Percentiles rank a stretch among this genome's conserved stretches.
These are phyloP conservation scores for Thraustochytrium sp. DNA, from an alignment of 352 stramenopile genomes.

Conservation along the genomic window DNA sequence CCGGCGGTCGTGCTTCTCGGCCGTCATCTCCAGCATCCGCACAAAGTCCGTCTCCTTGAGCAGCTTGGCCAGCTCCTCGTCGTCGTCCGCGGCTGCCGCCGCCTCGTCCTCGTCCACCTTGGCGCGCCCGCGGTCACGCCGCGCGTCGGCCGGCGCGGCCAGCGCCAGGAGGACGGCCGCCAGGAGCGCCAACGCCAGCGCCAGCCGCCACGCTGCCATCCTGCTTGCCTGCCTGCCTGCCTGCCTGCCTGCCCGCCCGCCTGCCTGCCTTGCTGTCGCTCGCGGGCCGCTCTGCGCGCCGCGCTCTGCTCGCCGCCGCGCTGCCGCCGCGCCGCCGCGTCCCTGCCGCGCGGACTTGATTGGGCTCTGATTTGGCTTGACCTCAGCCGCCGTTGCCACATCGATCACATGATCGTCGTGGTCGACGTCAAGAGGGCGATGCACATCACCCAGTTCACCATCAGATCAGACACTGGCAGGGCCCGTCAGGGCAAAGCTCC, in stretches of 20 bases:
- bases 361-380: no score
- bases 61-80: conserved; percentile 13
- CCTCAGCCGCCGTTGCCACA: not conserved
- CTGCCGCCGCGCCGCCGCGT: no score
- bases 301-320: no score
- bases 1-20: conserved; percentile 17
- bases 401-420: not conserved
- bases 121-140: not conserved
- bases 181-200: not conserved
- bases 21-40: conserved; percentile 29
- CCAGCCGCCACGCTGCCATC: not conserved
- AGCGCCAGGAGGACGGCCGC: not conserved
- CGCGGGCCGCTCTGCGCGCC: no score
- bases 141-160: not conserved
- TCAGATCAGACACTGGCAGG: no score
- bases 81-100: not conserved
- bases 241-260: no score
- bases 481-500: no score
- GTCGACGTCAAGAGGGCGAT: not conserved
- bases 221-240: no score
- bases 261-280: no score
- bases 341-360: no score
- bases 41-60: conserved; percentile 44
- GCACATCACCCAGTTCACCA: no score
- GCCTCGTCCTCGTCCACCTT: not conserved